Percentiles rank a stretch among this genome's conserved stretches.
These are phyloP conservation scores for Picea glauca DNA, from an alignment of 75 land plant species.

Conservation along the genomic window DNA sequence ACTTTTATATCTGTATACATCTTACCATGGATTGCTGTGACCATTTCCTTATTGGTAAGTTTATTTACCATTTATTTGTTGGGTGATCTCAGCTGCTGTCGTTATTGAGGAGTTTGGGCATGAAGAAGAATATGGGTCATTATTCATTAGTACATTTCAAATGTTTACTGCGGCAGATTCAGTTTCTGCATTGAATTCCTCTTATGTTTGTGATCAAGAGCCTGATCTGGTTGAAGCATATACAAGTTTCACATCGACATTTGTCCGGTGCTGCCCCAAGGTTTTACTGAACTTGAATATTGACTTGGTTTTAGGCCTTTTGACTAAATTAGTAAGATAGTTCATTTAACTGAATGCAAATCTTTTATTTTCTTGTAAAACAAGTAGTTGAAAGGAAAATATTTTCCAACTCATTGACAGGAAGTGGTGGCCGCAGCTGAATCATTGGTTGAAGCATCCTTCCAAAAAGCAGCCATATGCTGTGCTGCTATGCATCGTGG, in stretches of 20 bases:
- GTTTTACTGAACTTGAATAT: constrained; percentile 22
- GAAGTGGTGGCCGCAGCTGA: constrained; percentile 79
- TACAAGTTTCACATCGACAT: constrained; percentile 72
- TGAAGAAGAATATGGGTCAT: constrained; percentile 73
- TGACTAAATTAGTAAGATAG: not conserved
- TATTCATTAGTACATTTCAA: constrained; percentile 69
- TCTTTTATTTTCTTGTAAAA: constrained; percentile 1
- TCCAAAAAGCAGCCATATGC: constrained; percentile 93
- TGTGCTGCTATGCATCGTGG: constrained; percentile 99
- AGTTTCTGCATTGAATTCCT: constrained; percentile 75
- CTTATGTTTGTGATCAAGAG: constrained; percentile 98
- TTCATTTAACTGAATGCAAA: not conserved
- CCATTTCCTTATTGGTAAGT: too few species aligned
- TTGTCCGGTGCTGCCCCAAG: constrained; percentile 78
- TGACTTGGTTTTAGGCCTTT: constrained; percentile 1
- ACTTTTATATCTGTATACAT: too few species aligned
- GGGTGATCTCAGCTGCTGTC: constrained; percentile 57
- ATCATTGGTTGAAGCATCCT: constrained; percentile 69
- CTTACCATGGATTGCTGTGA: too few species aligned
- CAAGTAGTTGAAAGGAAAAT: not conserved
- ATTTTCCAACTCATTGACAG: constrained; percentile 28
- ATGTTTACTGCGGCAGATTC: constrained; percentile 73
- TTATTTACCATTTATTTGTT: not conserved
- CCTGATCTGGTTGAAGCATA: constrained; percentile 98
- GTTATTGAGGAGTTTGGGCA: constrained; percentile 91